phyloP scores from a whole-genome alignment of 306 rosid species.

The Clitoria ternatea region DNA sequence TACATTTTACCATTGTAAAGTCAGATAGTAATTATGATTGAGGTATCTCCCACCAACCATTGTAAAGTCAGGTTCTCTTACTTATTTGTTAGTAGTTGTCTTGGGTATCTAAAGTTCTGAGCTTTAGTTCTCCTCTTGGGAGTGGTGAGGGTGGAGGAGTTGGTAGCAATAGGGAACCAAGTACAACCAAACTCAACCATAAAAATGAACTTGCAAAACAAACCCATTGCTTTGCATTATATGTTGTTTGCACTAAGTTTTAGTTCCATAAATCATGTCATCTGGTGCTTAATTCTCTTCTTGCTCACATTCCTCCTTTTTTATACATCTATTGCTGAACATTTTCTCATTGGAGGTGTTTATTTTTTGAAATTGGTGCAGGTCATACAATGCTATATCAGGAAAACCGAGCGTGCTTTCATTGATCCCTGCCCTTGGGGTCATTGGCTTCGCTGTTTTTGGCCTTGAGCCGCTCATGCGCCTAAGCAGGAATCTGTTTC shows the following conservation, averaged over 20 bases:
- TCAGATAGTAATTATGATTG: not conserved
- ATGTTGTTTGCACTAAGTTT: not conserved
- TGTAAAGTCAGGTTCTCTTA: not conserved
- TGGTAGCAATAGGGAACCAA: constrained; percentile 11
- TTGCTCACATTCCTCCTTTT: not conserved
- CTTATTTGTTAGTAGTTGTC: not conserved
- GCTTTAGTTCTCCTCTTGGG: not conserved
- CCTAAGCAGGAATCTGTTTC: constrained; percentile 53
- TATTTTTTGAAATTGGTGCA: constrained; percentile 25
- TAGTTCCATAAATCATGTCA: not conserved
- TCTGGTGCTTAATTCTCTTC: not conserved
- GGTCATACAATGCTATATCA: constrained; percentile 52
- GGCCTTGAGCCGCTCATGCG: constrained; percentile 77
- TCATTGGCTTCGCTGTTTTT: constrained; percentile 79
- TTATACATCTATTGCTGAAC: not conserved
- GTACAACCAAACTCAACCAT: not conserved
- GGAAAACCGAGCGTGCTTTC: constrained; percentile 47
- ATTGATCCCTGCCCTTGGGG: constrained; percentile 65
- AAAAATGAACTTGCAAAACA: not conserved
- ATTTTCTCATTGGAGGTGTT: constrained; percentile 3
- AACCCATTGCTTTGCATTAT: not conserved
- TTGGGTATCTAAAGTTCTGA: not conserved
- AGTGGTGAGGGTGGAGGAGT: not conserved
- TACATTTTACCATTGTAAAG: not conserved
- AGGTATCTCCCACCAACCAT: not conserved